A percentile compares a stretch with the other conserved stretches of the same genome.
phyloP scores from a whole-genome alignment of 148 eudicot species.

The Chenopodium formosanum region DNA sequence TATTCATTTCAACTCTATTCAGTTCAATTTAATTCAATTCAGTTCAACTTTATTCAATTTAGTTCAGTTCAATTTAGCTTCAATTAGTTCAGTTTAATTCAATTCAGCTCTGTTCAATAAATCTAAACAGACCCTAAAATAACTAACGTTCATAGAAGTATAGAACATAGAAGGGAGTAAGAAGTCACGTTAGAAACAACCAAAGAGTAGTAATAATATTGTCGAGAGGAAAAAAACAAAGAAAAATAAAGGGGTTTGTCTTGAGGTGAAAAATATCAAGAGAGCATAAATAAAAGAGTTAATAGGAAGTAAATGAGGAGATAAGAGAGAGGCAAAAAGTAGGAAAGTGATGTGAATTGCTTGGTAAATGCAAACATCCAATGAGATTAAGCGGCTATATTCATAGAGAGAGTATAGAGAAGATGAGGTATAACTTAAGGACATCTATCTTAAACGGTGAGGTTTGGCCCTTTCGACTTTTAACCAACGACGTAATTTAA shows the following conservation, averaged over 20 bases:
- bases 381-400: conserved; percentile 10
- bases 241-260: not conserved
- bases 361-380: conserved; percentile 9
- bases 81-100: too few relatives aligned
- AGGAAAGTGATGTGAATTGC: not conserved
- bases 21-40: too few relatives aligned
- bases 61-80: too few relatives aligned
- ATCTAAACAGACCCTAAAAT: too few relatives aligned
- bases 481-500: not conserved
- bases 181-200: too few relatives aligned
- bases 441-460: not conserved
- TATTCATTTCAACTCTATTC: too few relatives aligned
- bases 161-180: not conserved
- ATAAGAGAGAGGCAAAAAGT: not conserved
- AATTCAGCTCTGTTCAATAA: too few relatives aligned
- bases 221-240: not conserved
- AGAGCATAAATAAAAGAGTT: not conserved
- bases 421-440: too few relatives aligned
- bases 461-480: not conserved
- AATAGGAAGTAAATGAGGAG: not conserved
- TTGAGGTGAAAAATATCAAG: not conserved
- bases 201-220: too few relatives aligned
- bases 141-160: too few relatives aligned
- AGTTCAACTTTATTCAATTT: too few relatives aligned
- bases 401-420: too few relatives aligned